Evolutionary conservation across 1,139 yeast genomes (phyloP).

Genomic region (Geotrichum phurueaensis): DNA sequence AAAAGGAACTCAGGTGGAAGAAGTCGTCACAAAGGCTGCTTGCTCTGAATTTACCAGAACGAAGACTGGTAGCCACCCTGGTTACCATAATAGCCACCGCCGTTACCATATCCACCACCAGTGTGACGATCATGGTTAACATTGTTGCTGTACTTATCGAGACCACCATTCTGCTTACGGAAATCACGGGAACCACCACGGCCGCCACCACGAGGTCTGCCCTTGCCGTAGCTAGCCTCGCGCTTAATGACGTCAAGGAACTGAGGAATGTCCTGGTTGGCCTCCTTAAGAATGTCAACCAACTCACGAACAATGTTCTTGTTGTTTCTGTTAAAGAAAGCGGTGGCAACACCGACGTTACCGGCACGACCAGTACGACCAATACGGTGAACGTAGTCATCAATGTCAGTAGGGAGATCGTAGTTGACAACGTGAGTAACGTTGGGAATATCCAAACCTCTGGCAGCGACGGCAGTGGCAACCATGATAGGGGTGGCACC

Average conservation of each 20-base stretch:
- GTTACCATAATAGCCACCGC: constrained; percentile 22
- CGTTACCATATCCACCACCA: constrained; percentile 31
- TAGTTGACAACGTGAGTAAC: constrained; percentile 96
- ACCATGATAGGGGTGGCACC: constrained; percentile 90
- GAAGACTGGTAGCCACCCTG: constrained; percentile 18
- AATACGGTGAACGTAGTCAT: constrained; percentile 97
- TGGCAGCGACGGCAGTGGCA: constrained; percentile 98
- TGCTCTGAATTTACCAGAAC: constrained; percentile 17
- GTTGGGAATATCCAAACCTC: constrained; percentile 99
- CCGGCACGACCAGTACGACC: constrained; percentile 99
- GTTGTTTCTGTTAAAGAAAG: constrained; percentile 96
- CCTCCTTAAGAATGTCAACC: constrained; percentile 82
- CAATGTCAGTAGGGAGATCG: constrained; percentile 94
- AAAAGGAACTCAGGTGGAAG: not conserved
- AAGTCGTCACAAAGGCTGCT: not conserved
- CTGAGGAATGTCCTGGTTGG: constrained; percentile 94
- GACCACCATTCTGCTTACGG: constrained; percentile 36
- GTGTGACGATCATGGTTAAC: constrained; percentile 29
- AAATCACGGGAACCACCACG: constrained; percentile 31
- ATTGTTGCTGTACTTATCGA: constrained; percentile 32
- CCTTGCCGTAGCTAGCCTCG: constrained; percentile 62
- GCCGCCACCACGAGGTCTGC: constrained; percentile 45
- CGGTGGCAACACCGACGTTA: constrained; percentile 96
- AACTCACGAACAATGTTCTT: constrained; percentile 83
- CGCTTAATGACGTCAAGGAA: constrained; percentile 77